Evolutionary conservation across 176 grass and related monocot species (phyloP).

Genomic region (Aegilops sharonensis): DNA sequence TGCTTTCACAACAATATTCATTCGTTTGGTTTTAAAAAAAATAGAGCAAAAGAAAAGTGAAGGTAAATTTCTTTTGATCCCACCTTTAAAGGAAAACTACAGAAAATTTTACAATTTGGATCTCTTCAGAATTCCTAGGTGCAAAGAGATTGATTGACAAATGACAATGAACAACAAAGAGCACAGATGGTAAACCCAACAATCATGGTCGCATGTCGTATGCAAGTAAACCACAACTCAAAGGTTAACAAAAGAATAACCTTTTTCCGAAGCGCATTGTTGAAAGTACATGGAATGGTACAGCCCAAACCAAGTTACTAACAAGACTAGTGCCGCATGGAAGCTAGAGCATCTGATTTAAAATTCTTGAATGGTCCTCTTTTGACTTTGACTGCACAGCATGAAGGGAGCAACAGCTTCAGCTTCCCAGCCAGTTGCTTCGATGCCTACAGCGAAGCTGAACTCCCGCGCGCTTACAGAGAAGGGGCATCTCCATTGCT

Average conservation of each 20-base stretch:
- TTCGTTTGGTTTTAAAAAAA: no score
- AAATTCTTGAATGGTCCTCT: slow-evolving; percentile 26
- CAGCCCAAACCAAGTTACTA: slow-evolving; percentile 15
- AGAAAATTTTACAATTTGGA: background rate
- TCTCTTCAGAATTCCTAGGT: background rate
- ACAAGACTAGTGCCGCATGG: background rate
- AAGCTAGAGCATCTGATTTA: slow-evolving; percentile 18
- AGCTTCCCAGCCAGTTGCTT: background rate
- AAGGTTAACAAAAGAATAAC: background rate
- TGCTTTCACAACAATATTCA: no score
- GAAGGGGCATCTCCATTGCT: background rate
- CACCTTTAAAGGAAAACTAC: background rate
- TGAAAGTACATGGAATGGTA: slow-evolving; percentile 27
- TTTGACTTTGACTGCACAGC: slow-evolving; percentile 3
- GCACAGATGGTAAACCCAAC: background rate
- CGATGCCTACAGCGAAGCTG: background rate
- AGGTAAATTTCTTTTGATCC: background rate
- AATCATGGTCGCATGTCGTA: background rate
- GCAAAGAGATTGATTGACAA: background rate
- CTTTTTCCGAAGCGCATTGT: slow-evolving; percentile 1
- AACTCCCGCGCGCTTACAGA: slow-evolving; percentile 1
- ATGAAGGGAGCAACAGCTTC: background rate
- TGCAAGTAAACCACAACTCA: background rate
- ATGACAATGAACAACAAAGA: background rate
- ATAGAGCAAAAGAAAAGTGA: background rate